phyloP scores from a whole-genome alignment of 805 yeast species.

The Yarrowia divulgata region DNA sequence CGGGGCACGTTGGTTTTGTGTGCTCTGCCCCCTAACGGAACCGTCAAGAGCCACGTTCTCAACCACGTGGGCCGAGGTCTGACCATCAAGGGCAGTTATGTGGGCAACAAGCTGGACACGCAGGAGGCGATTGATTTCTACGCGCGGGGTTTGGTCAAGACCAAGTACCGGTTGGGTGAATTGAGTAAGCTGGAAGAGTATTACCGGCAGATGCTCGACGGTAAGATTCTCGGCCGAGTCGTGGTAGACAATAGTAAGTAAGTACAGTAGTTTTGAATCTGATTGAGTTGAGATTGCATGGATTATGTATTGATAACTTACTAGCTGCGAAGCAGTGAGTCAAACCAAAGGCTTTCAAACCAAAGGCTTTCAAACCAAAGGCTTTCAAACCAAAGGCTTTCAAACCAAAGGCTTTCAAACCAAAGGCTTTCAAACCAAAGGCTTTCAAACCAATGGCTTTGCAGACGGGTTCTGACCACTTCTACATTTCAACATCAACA shows the following conservation, averaged over 20 bases:
- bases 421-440: too few relatives aligned
- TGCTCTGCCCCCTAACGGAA: conserved; percentile 83
- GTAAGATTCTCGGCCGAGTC: conserved; percentile 85
- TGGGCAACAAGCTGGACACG: conserved; percentile 88
- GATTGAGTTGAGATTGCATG: too few relatives aligned
- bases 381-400: too few relatives aligned
- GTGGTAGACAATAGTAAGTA: conserved; percentile 79
- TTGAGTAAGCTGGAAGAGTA: conserved; percentile 72
- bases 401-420: too few relatives aligned
- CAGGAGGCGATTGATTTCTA: conserved; percentile 81
- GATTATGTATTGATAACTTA: too few relatives aligned
- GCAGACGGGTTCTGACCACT: too few relatives aligned
- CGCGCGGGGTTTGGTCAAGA: conserved; percentile 70
- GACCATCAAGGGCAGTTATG: conserved; percentile 80
- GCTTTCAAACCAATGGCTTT: too few relatives aligned
- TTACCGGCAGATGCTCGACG: conserved; percentile 79
- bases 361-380: too few relatives aligned
- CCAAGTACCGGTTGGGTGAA: conserved; percentile 78
- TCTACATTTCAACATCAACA: too few relatives aligned
- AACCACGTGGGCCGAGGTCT: conserved; percentile 74
- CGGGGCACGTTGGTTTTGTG: conserved; percentile 74
- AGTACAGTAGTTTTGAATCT: too few relatives aligned
- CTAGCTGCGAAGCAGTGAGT: too few relatives aligned
- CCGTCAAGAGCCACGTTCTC: conserved; percentile 72
- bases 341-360: too few relatives aligned